Conservation (phyloP, 2,329 filamentous ascomycete species). For the Xylaria sp. region DNA sequence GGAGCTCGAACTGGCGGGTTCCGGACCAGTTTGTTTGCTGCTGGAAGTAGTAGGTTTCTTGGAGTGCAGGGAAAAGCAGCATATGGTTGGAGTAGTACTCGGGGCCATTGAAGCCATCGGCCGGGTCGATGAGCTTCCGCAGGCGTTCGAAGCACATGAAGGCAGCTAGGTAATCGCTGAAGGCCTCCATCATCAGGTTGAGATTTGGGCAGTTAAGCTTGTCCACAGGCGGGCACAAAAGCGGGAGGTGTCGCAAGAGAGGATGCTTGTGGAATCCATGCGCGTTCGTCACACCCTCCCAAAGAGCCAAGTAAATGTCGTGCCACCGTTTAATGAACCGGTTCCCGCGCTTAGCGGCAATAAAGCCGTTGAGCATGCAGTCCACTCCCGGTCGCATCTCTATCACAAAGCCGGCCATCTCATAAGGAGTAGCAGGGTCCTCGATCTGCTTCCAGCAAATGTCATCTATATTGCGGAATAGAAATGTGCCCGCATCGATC, state of each 20-base stretch:
- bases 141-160: slow-evolving; percentile 48
- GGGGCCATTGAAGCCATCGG: slow-evolving; percentile 51
- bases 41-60: slow-evolving; percentile 49
- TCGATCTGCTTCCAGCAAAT: slow-evolving; percentile 57
- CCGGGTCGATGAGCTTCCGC: slow-evolving; percentile 51
- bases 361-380: slow-evolving; percentile 55
- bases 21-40: slow-evolving; percentile 49
- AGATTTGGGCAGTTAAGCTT: slow-evolving; percentile 43
- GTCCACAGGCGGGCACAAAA: slow-evolving; percentile 43
- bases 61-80: slow-evolving; percentile 48
- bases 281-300: slow-evolving; percentile 50
- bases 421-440: slow-evolving; percentile 51
- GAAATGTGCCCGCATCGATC: slow-evolving; percentile 57
- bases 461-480: slow-evolving; percentile 55
- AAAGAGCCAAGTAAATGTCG: slow-evolving; percentile 52
- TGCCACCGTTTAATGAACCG: slow-evolving; percentile 58
- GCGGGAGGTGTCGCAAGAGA: slow-evolving; percentile 46
- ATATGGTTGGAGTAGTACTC: slow-evolving; percentile 51
- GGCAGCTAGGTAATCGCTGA: slow-evolving; percentile 50
- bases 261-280: slow-evolving; percentile 51
- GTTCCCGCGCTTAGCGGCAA: slow-evolving; percentile 56
- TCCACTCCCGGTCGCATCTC: slow-evolving; percentile 45
- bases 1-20: slow-evolving; percentile 49
- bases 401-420: slow-evolving; percentile 49
- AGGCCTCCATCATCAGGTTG: slow-evolving; percentile 43